phyloP scores from a whole-genome alignment of 1,284 basidiomycete genomes.

The Sparassis latifolia region DNA sequence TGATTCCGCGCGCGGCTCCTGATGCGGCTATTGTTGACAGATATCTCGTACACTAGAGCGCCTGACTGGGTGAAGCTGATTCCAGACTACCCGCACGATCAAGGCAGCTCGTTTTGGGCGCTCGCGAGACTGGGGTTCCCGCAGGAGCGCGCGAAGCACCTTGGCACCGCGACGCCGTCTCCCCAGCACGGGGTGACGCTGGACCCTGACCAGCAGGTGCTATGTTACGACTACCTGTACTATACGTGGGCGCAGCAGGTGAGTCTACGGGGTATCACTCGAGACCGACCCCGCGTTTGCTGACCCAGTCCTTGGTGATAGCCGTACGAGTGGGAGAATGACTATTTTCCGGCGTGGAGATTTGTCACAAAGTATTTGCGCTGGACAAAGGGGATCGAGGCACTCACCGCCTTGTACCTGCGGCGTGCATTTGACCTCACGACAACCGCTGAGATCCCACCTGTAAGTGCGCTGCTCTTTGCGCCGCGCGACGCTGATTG shows the following conservation, averaged over 20 bases:
- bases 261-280: slow-evolving; percentile 3
- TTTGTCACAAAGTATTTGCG: slow-evolving; percentile 38
- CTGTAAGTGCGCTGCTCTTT: slow-evolving; percentile 31
- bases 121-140: slow-evolving; percentile 40
- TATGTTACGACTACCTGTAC: slow-evolving; percentile 51
- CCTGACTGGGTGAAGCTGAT: slow-evolving; percentile 37
- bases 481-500: background rate
- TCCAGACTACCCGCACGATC: slow-evolving; percentile 32
- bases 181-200: slow-evolving; percentile 25
- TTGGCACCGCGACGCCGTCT: slow-evolving; percentile 31
- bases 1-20: background rate
- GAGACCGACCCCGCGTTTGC: background rate
- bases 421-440: slow-evolving; percentile 33
- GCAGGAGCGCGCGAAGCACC: slow-evolving; percentile 29
- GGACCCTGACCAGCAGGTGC: slow-evolving; percentile 44
- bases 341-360: slow-evolving; percentile 45
- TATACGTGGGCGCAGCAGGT: slow-evolving; percentile 35
- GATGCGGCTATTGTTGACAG: slow-evolving; percentile 20
- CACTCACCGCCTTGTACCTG: slow-evolving; percentile 34
- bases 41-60: slow-evolving; percentile 42
- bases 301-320: background rate
- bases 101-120: slow-evolving; percentile 39
- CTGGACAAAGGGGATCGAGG: slow-evolving; percentile 35
- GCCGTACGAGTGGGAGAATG: slow-evolving; percentile 35
- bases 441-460: slow-evolving; percentile 32